These are phyloP conservation scores for Eremomyces bilateralis DNA, from an alignment of 495 filamentous ascomycete genomes.

Conservation along the genomic window DNA sequence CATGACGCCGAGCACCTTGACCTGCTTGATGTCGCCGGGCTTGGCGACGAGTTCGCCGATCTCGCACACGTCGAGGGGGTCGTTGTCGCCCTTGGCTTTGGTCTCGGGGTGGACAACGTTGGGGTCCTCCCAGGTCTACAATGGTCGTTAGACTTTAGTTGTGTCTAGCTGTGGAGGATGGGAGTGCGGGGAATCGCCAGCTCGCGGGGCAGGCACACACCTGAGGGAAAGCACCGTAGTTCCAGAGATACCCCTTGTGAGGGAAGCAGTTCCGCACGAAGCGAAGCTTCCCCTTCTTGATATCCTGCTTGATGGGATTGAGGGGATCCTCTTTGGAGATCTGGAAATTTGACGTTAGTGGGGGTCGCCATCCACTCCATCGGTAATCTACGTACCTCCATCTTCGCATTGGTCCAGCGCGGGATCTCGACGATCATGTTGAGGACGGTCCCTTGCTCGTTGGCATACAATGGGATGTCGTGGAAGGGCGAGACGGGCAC, in stretches of 20 bases:
- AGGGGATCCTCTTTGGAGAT: conserved; percentile 94
- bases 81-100: conserved; percentile 99
- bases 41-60: conserved; percentile 95
- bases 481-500: conserved; percentile 86
- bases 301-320: conserved; percentile 89
- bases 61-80: conserved; percentile 98
- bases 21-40: conserved; percentile 92
- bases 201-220: conserved; percentile 24
- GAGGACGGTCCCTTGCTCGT: conserved; percentile 73
- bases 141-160: conserved; percentile 3
- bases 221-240: conserved; percentile 98
- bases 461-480: conserved; percentile 94
- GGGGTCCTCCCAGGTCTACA: conserved; percentile 96
- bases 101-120: conserved; percentile 90
- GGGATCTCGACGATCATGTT: conserved; percentile 99
- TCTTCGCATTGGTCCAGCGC: conserved; percentile 98
- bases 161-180: too few relatives aligned
- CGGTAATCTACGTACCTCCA: conserved; percentile 41
- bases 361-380: not conserved
- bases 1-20: conserved; percentile 99
- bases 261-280: conserved; percentile 99
- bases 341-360: conserved; percentile 22
- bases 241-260: conserved; percentile 99
- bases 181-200: conserved; percentile 3
- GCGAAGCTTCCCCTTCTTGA: conserved; percentile 82